phyloP scores from a whole-genome alignment of 1,284 basidiomycete genomes.

The Phellopilus nigrolimitatus region DNA sequence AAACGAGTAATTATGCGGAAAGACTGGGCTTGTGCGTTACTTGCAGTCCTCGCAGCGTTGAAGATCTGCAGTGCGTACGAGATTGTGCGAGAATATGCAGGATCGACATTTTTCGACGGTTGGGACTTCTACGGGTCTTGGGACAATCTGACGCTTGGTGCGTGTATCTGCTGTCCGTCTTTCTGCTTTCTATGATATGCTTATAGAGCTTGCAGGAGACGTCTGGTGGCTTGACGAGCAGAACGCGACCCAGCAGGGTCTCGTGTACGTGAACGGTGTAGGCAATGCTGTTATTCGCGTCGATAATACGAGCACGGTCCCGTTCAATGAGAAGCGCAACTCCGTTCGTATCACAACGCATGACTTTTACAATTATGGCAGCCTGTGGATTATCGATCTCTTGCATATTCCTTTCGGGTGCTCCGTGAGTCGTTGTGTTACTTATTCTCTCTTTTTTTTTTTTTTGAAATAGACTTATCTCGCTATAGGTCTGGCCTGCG shows the following conservation, averaged over 20 bases:
- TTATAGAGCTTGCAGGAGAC: constrained; percentile 36
- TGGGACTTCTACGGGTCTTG: constrained; percentile 57
- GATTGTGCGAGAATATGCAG: constrained; percentile 46
- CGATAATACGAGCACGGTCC: constrained; percentile 48
- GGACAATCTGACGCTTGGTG: constrained; percentile 61
- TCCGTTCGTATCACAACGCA: constrained; percentile 54
- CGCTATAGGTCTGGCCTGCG: constrained; percentile 46
- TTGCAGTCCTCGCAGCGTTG: neutral
- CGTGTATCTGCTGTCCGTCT: constrained; percentile 26
- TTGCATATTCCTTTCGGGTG: constrained; percentile 63
- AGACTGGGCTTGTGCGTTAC: neutral
- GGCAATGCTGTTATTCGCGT: constrained; percentile 57
- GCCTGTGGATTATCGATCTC: constrained; percentile 56
- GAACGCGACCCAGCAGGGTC: constrained; percentile 36
- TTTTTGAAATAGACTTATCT: neutral
- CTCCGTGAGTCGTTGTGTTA: constrained; percentile 48
- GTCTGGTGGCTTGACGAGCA: constrained; percentile 45
- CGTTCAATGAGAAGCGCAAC: constrained; percentile 46
- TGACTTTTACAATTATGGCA: constrained; percentile 49
- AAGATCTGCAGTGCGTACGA: constrained; percentile 29
- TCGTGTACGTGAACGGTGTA: constrained; percentile 51
- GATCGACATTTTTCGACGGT: constrained; percentile 50
- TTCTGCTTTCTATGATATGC: neutral
- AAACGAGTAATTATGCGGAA: neutral
- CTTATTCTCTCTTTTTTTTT: neutral